Base-by-base conservation (phyloP, 768 basidiomycete genomes). In the Fistulinella prunicolor region DNA sequence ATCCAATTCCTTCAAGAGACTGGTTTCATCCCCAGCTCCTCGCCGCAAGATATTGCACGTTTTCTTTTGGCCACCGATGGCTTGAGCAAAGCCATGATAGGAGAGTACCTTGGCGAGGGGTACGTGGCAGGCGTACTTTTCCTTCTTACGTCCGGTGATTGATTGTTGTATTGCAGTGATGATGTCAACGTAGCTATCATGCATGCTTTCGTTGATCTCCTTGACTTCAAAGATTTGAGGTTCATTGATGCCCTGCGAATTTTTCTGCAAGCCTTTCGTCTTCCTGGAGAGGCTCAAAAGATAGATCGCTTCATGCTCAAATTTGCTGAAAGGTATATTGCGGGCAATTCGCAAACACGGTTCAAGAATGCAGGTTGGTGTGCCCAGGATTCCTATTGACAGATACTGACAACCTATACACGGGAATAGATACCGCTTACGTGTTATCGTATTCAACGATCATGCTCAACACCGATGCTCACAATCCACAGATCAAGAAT, bases 221-320 rank as follows among this genome's bases (percentile, higher is more conserved):
- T 99, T 62, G 91, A 98, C 53, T 91, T 99, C 69, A 80, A 77
- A 36, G 82, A 85, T 50, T 69, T 83, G 45, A 72, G 78, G 16
- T 99, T 99, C 63, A 85, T 94, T 35, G 89, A 94, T 58, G 94
- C 96, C 2, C 73, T 99, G 34, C 82, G 96, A 19, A 62, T 82
- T 48, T 97, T 96, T 70, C 72, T 99, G 22, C 96, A 99, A 66
- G 81, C 92, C 4, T 98, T 98, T 80, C 89, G 96, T 40, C 79
- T 99, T 17, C 96, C 96, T 7, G 96, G 96, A 37, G 96, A 99
- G 69, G 76, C 93, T 0, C 96, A 99, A 68, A 98, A 98, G 71
- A 98, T 99, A 57, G 96, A 99, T 77, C 85, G 96, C 9, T 98
- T 82, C 71, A 94, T 99, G 92, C 81, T 98, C 46, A 99, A 99